Evolutionary conservation across 1,284 basidiomycete species (phyloP).

Genomic region (Irpex sp.): DNA sequence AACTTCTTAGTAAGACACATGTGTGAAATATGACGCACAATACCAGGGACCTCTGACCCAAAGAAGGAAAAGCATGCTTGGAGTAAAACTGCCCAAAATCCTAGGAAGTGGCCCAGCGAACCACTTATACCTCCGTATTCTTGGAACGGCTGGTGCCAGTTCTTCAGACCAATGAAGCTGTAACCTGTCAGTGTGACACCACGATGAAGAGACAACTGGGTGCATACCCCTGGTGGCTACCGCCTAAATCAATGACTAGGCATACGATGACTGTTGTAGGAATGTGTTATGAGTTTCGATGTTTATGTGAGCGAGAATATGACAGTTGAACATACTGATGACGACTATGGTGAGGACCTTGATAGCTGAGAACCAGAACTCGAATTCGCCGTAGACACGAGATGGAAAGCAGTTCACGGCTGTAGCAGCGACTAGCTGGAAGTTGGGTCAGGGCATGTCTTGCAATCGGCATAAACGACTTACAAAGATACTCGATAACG

Average conservation of each 20-base stretch:
- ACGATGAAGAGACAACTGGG: not conserved
- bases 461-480: constrained; percentile 1
- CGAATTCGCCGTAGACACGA: constrained; percentile 31
- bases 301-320: not conserved
- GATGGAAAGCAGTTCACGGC: constrained; percentile 26
- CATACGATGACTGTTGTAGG: constrained; percentile 24
- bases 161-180: constrained; percentile 17
- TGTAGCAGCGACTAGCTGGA: constrained; percentile 74
- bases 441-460: constrained; percentile 23
- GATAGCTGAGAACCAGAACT: constrained; percentile 34
- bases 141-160: constrained; percentile 25
- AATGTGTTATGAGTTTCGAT: not conserved
- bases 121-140: constrained; percentile 27
- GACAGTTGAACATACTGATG: constrained; percentile 21
- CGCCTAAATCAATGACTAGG: constrained; percentile 30
- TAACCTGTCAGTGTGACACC: no score
- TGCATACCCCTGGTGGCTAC: constrained; percentile 17
- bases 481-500: constrained; percentile 21
- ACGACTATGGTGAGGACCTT: constrained; percentile 36
- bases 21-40: constrained; percentile 18
- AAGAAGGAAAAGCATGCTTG: constrained; percentile 33
- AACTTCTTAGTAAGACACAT: not conserved
- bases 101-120: constrained; percentile 36
- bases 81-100: constrained; percentile 45
- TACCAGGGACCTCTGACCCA: constrained; percentile 28